Percentiles rank a stretch among this genome's conserved stretches.
These are phyloP conservation scores for Oryza coarctata DNA, from an alignment of 176 grass and related monocot genomes.

Conservation along the genomic window DNA sequence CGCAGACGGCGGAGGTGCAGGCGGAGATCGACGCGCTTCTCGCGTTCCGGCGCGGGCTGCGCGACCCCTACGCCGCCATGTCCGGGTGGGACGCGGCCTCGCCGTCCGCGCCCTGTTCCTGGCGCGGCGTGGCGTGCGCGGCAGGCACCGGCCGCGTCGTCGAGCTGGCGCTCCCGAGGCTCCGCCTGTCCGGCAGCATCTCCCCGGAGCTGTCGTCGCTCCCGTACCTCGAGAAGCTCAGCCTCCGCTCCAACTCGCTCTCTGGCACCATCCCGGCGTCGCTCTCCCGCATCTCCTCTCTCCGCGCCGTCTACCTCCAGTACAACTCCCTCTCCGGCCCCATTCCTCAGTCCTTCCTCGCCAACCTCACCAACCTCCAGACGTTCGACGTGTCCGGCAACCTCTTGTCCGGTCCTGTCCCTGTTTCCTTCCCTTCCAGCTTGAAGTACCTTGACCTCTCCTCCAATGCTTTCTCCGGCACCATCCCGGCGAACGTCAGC, in stretches of 20 bases:
- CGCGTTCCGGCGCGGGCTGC: constrained; percentile 52
- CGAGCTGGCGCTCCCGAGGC: constrained; percentile 73
- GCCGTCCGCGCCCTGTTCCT: constrained; percentile 68
- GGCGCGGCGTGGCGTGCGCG: constrained; percentile 77
- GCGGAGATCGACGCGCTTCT: constrained; percentile 72
- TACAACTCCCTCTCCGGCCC: constrained; percentile 78
- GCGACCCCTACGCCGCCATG: constrained; percentile 70
- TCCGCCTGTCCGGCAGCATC: constrained; percentile 67
- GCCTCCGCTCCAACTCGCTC: constrained; percentile 80
- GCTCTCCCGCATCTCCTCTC: constrained; percentile 50
- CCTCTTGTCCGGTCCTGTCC: constrained; percentile 66
- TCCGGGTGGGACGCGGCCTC: constrained; percentile 56
- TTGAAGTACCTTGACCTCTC: constrained; percentile 87
- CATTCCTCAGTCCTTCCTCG: constrained; percentile 53
- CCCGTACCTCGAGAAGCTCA: constrained; percentile 63
- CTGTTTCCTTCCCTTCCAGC: constrained; percentile 41
- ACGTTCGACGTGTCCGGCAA: constrained; percentile 74
- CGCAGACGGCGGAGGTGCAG: constrained; percentile 49
- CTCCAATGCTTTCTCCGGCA: constrained; percentile 74
- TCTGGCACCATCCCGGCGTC: constrained; percentile 62
- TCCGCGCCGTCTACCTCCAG: constrained; percentile 82
- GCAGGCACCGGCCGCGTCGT: constrained; percentile 48
- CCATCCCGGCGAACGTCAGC: constrained; percentile 54
- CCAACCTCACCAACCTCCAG: constrained; percentile 76
- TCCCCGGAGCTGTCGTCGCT: constrained; percentile 66